A percentile compares a stretch with the other conserved stretches of the same genome.
These are phyloP conservation scores for Globisporangium uncinulatum DNA, from an alignment of 352 stramenopile species.

Conservation along the genomic window DNA sequence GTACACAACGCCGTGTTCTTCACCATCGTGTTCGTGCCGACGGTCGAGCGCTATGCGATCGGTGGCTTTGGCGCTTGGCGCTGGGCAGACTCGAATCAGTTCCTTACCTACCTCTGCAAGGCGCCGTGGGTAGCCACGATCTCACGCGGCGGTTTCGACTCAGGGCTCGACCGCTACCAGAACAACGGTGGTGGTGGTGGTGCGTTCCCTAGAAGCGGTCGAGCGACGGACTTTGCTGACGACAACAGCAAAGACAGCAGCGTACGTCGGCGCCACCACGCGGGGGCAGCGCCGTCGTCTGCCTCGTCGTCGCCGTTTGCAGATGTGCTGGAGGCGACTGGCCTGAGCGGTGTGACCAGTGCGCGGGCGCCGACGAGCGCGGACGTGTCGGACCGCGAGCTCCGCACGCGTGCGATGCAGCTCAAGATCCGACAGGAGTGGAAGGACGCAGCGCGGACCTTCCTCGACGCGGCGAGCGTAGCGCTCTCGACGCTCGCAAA, in stretches of 20 bases:
- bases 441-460: conserved; percentile 44
- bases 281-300: background rate
- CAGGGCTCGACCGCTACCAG: conserved; percentile 46
- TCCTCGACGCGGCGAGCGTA: conserved; percentile 40
- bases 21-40: conserved; percentile 58
- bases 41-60: conserved; percentile 58
- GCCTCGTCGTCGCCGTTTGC: background rate
- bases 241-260: background rate
- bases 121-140: conserved; percentile 42
- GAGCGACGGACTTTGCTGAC: background rate
- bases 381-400: conserved; percentile 34
- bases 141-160: conserved; percentile 41
- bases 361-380: conserved; percentile 10
- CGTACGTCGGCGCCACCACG: conserved; percentile 1
- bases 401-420: conserved; percentile 58
- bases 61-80: conserved; percentile 63
- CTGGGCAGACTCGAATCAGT: conserved; percentile 55
- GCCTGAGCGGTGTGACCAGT: conserved; percentile 3
- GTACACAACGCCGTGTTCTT: conserved; percentile 57
- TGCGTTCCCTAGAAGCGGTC: background rate
- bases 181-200: background rate
- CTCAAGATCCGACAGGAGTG: conserved; percentile 69
- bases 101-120: conserved; percentile 39
- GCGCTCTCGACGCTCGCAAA: conserved; percentile 31
- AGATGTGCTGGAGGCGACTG: conserved; percentile 11